Percentiles rank a stretch among this genome's conserved stretches.
Evolutionary conservation across 1,139 yeast genomes (phyloP).

Genomic region (Hemisphaericaspora subhashii): DNA sequence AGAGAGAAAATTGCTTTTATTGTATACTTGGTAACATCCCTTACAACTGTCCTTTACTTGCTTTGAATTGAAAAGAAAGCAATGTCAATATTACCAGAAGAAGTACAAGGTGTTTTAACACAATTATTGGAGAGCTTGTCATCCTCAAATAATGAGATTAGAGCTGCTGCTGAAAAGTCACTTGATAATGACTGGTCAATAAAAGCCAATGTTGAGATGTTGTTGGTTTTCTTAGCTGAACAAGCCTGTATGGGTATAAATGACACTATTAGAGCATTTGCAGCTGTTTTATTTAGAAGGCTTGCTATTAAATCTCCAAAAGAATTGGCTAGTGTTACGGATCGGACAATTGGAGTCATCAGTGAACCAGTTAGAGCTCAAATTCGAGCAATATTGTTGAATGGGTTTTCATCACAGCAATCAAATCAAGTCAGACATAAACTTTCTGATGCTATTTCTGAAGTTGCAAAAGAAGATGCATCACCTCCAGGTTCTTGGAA

Average conservation of each 20-base stretch:
- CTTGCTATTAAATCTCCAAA: constrained; percentile 78
- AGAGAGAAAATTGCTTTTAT: too few relatives aligned
- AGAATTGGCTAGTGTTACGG: constrained; percentile 59
- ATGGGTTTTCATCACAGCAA: constrained; percentile 68
- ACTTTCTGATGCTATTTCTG: constrained; percentile 91
- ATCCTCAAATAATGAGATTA: constrained; percentile 71
- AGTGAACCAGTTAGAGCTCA: constrained; percentile 58
- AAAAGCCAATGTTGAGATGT: constrained; percentile 59
- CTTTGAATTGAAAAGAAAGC: constrained; percentile 2
- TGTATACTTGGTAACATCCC: too few relatives aligned
- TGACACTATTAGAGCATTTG: constrained; percentile 59
- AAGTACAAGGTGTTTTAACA: constrained; percentile 54
- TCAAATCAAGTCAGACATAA: constrained; percentile 82
- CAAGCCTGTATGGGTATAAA: constrained; percentile 65
- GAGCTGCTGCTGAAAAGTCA: constrained; percentile 75
- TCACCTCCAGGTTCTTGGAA: constrained; percentile 64
- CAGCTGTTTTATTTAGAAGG: constrained; percentile 88
- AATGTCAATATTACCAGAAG: constrained; percentile 65
- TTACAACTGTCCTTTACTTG: neutral
- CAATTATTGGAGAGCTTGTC: constrained; percentile 68
- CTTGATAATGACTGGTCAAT: constrained; percentile 77
- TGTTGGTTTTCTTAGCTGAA: constrained; percentile 79
- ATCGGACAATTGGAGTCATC: constrained; percentile 75
- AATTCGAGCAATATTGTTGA: constrained; percentile 64
- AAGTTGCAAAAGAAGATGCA: constrained; percentile 71